Base-by-base conservation (phyloP, 1,284 basidiomycete genomes). In the Microbotryum violaceum region DNA sequence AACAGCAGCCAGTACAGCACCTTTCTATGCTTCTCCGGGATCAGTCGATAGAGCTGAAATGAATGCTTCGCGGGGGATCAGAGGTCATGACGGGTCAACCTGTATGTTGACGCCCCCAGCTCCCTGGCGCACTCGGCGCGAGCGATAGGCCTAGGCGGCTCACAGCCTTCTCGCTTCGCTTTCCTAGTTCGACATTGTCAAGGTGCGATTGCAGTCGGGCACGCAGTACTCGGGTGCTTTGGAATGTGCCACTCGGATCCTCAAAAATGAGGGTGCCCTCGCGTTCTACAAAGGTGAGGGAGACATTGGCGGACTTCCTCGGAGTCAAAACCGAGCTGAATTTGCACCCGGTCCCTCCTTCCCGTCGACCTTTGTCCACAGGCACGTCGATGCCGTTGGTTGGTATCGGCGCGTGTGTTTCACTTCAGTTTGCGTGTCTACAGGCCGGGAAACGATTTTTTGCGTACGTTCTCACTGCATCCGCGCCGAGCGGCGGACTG, bases 321-420 rank as follows among this genome's bases (percentile, higher is more conserved):
- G n/a, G 25, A 25, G 31, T 27, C 55, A 16, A 23, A 42, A 42
- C 25, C 47, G 12, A 6, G n/a, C 63, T 31, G 6, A 51, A 25
- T 49, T 49, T 33, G 31, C 45, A 23, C 31, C 37, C 4, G 21
- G 23, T 49, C 31, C 23, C 46, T 20, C 18, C 6, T 23, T 57
- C 27, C 21, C 31, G 37, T 20, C 53, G 33, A 12, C 27, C 20
- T 12, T 10, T 56, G 46, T 37, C 33, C 23, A 29, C 21, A 90
- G 94, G 94, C 52, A 97, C 94, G 0, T 77, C 94, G 47, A 90
- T 91, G 7, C 94, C 94, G 10, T 79, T 98, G 21, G 79, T 97
- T 27, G 94, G 94, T 47, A 96, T 97, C 64, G 94, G 93, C 68
- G 81, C 87, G 48, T 94, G 94, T 74, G 94, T 97, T 3, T 93